Conservation (phyloP, 2,329 filamentous ascomycete species). For the Diaporthe sp. region DNA sequence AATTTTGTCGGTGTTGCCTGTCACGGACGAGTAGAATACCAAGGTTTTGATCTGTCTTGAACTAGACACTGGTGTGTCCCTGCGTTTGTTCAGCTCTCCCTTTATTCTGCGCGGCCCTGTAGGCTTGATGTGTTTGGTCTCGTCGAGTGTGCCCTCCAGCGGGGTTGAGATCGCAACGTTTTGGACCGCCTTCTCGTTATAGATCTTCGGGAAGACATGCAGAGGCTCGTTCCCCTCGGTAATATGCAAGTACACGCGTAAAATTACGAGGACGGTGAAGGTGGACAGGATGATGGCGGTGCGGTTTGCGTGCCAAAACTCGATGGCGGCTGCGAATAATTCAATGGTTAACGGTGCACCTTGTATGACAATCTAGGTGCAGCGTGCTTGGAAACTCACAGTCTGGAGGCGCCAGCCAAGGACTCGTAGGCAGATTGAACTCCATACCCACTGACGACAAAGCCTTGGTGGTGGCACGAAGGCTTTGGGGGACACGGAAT, state of each 20-base stretch:
- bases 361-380: background rate
- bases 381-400: conserved; percentile 22
- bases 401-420: conserved; percentile 35
- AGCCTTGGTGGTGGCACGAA: conserved; percentile 2
- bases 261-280: conserved; percentile 53
- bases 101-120: conserved; percentile 62
- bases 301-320: conserved; percentile 62
- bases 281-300: conserved; percentile 58
- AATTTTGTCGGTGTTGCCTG: conserved; percentile 83
- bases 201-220: conserved; percentile 54
- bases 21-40: conserved; percentile 92
- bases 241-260: conserved; percentile 59
- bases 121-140: conserved; percentile 50
- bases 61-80: conserved; percentile 49
- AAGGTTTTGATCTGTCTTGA: conserved; percentile 74
- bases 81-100: conserved; percentile 54
- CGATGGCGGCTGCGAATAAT: conserved; percentile 46
- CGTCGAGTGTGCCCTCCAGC: conserved; percentile 41
- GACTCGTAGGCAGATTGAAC: conserved; percentile 29
- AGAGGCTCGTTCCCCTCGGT: conserved; percentile 52
- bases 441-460: conserved; percentile 31
- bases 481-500: background rate
- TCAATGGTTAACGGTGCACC: background rate
- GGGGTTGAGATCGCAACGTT: background rate
- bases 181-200: conserved; percentile 41